Base-by-base conservation (phyloP, 495 filamentous ascomycete species). In the Oidiodendron maius region DNA sequence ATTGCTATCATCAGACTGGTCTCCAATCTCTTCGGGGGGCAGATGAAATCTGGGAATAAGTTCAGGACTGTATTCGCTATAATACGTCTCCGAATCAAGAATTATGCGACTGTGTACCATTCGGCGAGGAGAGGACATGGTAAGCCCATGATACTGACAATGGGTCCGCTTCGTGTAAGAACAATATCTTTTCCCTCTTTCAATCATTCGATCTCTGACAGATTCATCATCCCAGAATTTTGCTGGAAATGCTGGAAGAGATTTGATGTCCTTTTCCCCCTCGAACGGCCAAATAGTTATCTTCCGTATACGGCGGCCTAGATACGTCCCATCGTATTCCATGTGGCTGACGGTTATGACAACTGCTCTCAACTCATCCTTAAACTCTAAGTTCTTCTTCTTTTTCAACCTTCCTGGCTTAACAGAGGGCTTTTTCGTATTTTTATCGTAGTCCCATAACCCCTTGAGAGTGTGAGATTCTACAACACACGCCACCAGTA, bases 221-320 rank as follows among this genome's bases (percentile, higher is more conserved):
- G 41, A n/a, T 13, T 46, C 18, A 4, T 46, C 44, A 15, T 35
- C 9, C 18, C 23, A 16, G 15, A 52, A 40, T 42, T 25, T 30
- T 3, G 42, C 32, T 4, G 50, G 50, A 24, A 36, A 52, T 20
- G 47, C 16, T 2, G 24, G 25, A 13, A 52, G 25, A 5, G 35
- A 39, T 6, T 18, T 46, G 3, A 52, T 32, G 13, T 52, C 43
- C 25, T 37, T 18, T 25, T 52, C 50, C 2, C 50, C 50, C 3
- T 46, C 34, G 23, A 52, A 52, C 0, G 41, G 42, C 3, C 12
- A 26, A 24, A 52, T 37, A 2, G 22, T 21, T 23, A 23, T 22
- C 2, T 26, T 6, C 13, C 22, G 5, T 17, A 11, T 21, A 2
- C 22, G 40, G n/a, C 22, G 32, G 11, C 26, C 42, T n/a, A 52